Evolutionary conservation across 2,329 filamentous ascomycete genomes (phyloP).

Genomic region (Fusarium robinianum): DNA sequence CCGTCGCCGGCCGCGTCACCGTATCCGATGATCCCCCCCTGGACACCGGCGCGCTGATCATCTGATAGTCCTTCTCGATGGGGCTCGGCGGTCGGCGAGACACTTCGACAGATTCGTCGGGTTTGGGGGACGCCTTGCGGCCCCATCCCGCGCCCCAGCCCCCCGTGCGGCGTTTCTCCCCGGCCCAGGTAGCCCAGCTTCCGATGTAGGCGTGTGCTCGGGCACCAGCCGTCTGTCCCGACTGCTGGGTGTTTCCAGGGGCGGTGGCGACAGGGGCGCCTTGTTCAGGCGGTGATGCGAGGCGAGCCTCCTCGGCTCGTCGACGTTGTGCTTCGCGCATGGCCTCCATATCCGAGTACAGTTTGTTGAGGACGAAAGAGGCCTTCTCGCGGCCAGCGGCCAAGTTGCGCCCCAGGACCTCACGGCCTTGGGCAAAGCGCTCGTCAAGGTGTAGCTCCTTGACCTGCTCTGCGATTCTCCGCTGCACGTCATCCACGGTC

Average conservation of each 20-base stretch:
- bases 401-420: conserved; percentile 87
- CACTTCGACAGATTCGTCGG: conserved; percentile 39
- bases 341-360: conserved; percentile 87
- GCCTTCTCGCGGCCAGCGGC: conserved; percentile 87
- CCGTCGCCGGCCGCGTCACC: conserved; percentile 41
- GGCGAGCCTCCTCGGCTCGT: conserved; percentile 46
- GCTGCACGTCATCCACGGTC: conserved; percentile 91
- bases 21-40: conserved; percentile 37
- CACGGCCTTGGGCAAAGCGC: conserved; percentile 78
- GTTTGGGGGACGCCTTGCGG: conserved; percentile 40
- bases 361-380: conserved; percentile 80
- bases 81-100: conserved; percentile 43
- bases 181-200: conserved; percentile 71
- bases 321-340: conserved; percentile 52
- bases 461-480: conserved; percentile 87
- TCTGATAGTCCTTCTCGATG: conserved; percentile 46
- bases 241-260: conserved; percentile 48
- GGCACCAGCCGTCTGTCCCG: conserved; percentile 54
- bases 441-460: conserved; percentile 94
- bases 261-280: conserved; percentile 18
- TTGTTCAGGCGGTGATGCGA: conserved; percentile 13
- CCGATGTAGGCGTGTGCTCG: conserved; percentile 68
- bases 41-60: conserved; percentile 40
- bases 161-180: conserved; percentile 72
- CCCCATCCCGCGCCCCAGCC: conserved; percentile 51